Evolutionary conservation across 345 rosid species (phyloP), one percentile per base, ranked within the genome.

Genomic region (Tarenaya hassleriana): DNA sequence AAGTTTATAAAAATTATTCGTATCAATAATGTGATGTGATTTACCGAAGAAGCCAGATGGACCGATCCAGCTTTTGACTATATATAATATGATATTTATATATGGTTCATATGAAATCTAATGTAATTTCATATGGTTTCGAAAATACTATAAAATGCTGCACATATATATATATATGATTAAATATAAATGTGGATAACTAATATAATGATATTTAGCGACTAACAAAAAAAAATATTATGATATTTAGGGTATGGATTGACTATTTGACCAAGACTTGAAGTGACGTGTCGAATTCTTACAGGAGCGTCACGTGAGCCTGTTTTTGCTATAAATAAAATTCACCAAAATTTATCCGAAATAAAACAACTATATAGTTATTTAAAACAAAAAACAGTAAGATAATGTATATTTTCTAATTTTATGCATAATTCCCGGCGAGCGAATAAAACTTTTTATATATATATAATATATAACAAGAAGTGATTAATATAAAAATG

Each of bases 221-320:
- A n/a, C n/a, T n/a, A 16, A 46, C n/a, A 44, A 46, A 12, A 34
- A 7, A 18, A 44, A 32, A 42, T 17, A 42, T 17, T 55, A 17
- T 24, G 27, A 21, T 9, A 35, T 47, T 1, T 7, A 4, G 52
- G 58, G 62, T 64, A 50, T 43, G 52, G 64, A 39, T 58, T 39
- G 55, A 44, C 64, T 16, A 34, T 58, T 65, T 58, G 70, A 65
- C 70, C 60, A 57, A 48, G 46, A 65, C 51, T 51, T 64, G 45
- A 58, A 50, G 42, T 39, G 42, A 39, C 16, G 42, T 39, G 16
- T 39, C 16, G 1, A 13, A 38, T 65, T 58, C 55, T 58, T 52
- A 58, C 49, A 64, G 32, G 19, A 29, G 40, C 14, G 1, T 53
- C 70, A 65, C 58, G 70, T 65, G 70, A 57, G 35, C 35, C 69